These are phyloP conservation scores for Penicillium sclerotigenum DNA, from an alignment of 2,329 filamentous ascomycete genomes.

Conservation along the genomic window DNA sequence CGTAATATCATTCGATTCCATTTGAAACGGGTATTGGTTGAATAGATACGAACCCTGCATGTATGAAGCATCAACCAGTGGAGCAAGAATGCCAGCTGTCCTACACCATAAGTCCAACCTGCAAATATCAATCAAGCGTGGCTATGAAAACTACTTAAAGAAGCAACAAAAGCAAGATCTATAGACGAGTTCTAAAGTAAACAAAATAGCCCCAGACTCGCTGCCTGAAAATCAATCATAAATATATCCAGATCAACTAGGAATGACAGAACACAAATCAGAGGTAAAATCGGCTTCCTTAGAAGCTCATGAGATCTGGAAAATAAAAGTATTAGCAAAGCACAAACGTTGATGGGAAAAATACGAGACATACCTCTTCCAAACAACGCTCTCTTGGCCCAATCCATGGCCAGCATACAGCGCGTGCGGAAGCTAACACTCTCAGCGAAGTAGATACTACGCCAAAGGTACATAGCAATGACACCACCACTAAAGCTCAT, in stretches of 20 bases:
- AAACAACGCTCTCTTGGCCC: slow-evolving; percentile 94
- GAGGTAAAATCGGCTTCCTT: slow-evolving; percentile 9
- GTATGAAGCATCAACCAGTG: not conserved
- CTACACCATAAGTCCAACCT: not conserved
- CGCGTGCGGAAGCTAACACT: slow-evolving; percentile 90
- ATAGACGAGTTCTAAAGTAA: not conserved
- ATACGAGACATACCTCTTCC: slow-evolving; percentile 71
- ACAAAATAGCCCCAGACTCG: not conserved
- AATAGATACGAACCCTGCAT: not conserved
- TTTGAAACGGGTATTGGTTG: not conserved
- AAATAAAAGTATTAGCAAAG: slow-evolving; percentile 5
- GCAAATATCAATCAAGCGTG: not conserved
- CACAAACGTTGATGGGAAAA: not conserved
- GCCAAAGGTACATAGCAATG: slow-evolving; percentile 92
- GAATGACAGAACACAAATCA: not conserved
- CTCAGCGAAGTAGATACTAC: slow-evolving; percentile 95
- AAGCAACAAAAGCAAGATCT: not conserved
- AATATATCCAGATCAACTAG: not conserved
- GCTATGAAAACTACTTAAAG: not conserved
- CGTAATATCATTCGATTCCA: not conserved
- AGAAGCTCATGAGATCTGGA: slow-evolving; percentile 55
- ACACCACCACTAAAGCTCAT: slow-evolving; percentile 77
- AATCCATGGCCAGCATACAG: slow-evolving; percentile 92
- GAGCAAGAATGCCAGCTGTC: not conserved
- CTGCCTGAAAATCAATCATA: not conserved